These are phyloP conservation scores for Auxenochlorella pyrenoidosa DNA, from an alignment of 139 green algal genomes.

Conservation along the genomic window DNA sequence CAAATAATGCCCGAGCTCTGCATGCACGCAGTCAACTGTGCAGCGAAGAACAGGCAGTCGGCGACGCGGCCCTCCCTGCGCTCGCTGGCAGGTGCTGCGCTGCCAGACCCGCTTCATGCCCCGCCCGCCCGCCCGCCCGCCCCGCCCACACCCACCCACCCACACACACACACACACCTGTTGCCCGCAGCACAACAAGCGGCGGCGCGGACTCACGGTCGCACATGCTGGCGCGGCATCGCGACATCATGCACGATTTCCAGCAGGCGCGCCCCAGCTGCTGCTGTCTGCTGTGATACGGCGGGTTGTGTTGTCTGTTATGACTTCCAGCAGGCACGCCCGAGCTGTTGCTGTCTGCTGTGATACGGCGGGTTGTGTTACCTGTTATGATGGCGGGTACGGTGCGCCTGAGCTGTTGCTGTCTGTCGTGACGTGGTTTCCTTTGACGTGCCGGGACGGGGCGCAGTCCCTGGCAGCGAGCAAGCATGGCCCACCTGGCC, in stretches of 20 bases:
- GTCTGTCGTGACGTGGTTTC: too few relatives aligned
- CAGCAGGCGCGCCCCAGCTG: slow-evolving; percentile 67
- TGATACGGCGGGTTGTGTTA: too few relatives aligned
- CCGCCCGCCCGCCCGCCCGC: neutral
- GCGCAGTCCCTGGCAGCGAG: too few relatives aligned
- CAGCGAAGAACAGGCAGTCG: too few relatives aligned
- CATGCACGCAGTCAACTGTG: too few relatives aligned
- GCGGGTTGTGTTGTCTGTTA: too few relatives aligned
- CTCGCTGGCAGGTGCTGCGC: too few relatives aligned
- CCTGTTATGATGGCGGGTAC: slow-evolving; percentile 88
- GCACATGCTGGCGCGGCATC: slow-evolving; percentile 92
- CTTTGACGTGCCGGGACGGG: too few relatives aligned
- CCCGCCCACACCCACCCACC: neutral
- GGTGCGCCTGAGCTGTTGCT: too few relatives aligned
- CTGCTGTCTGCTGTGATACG: too few relatives aligned
- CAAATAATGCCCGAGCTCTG: neutral
- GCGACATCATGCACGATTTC: slow-evolving; percentile 94
- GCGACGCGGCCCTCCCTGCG: too few relatives aligned
- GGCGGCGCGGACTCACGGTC: slow-evolving; percentile 70
- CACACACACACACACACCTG: neutral
- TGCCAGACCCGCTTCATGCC: neutral
- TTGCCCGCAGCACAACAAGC: slow-evolving; percentile 46
- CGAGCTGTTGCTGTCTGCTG: too few relatives aligned
- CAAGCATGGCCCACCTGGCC: neutral
- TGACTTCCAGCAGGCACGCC: slow-evolving; percentile 81